These are phyloP conservation scores for Backusella parvicylindrica DNA, from an alignment of 192 early-diverging fungal genomes.

Conservation along the genomic window DNA sequence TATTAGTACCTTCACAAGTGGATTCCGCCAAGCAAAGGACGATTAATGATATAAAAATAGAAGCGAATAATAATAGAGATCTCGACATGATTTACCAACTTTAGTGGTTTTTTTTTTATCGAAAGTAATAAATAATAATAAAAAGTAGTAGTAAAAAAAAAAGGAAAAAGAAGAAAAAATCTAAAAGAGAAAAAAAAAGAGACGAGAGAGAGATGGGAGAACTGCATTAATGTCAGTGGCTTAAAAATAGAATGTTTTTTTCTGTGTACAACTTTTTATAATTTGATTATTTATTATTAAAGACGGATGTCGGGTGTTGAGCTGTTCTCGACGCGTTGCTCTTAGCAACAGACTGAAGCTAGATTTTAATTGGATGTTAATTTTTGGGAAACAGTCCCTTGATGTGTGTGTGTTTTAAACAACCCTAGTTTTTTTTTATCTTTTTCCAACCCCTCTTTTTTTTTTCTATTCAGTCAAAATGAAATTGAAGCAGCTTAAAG, in stretches of 20 bases:
- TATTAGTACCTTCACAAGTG: neutral
- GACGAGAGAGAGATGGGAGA: neutral
- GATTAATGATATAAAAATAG: neutral
- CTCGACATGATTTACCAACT: neutral
- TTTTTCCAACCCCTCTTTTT: neutral
- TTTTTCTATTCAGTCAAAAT: constrained; percentile 21
- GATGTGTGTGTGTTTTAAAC: neutral
- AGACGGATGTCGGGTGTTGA: neutral
- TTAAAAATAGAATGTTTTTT: constrained; percentile 1
- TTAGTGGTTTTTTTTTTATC: neutral
- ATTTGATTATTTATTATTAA: neutral
- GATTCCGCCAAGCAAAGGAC: neutral
- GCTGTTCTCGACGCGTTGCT: neutral
- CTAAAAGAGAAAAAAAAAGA: neutral
- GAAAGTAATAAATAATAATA: neutral
- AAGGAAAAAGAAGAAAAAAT: constrained; percentile 6
- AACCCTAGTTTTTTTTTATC: constrained; percentile 2
- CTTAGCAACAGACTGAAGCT: no score
- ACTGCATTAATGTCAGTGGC: neutral
- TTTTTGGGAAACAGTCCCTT: neutral
- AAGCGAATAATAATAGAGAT: neutral
- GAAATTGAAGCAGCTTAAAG: constrained; percentile 60
- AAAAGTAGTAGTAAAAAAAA: neutral
- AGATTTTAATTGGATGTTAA: neutral
- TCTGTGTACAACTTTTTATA: neutral